Percentiles rank a stretch among this genome's conserved stretches.
These are phyloP conservation scores for Lotus japonicus DNA, from an alignment of 306 rosid genomes.

Conservation along the genomic window DNA sequence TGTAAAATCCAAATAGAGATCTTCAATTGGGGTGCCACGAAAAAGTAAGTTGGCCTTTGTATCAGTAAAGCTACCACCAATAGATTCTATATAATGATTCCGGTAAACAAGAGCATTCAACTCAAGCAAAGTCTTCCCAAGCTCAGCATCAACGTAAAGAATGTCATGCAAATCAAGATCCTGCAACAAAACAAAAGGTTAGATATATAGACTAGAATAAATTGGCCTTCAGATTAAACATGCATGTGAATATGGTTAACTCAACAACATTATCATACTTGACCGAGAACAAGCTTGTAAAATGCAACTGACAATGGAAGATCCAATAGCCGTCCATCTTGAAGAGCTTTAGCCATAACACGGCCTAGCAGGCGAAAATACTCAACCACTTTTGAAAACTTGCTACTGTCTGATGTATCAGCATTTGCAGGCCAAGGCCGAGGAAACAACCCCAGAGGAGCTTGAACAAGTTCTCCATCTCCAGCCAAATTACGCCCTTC, in stretches of 20 bases:
- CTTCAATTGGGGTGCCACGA: slow-evolving; percentile 65
- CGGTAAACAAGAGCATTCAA: slow-evolving; percentile 64
- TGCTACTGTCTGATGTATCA: slow-evolving; percentile 61
- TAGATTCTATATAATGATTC: slow-evolving; percentile 47
- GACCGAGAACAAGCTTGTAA: slow-evolving; percentile 75
- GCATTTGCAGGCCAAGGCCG: slow-evolving; percentile 73
- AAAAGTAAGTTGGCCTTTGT: slow-evolving; percentile 36
- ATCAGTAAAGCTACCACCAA: slow-evolving; percentile 28
- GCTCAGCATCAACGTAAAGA: slow-evolving; percentile 70
- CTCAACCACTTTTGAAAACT: slow-evolving; percentile 55
- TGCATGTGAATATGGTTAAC: background rate
- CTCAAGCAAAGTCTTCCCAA: slow-evolving; percentile 82
- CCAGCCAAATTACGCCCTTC: slow-evolving; percentile 22
- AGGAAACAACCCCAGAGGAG: slow-evolving; percentile 86
- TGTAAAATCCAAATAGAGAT: slow-evolving; percentile 75
- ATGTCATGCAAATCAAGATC: slow-evolving; percentile 92
- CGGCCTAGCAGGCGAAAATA: slow-evolving; percentile 81
- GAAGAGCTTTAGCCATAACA: slow-evolving; percentile 88
- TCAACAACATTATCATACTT: slow-evolving; percentile 36
- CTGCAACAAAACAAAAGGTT: slow-evolving; percentile 29
- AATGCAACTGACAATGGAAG: slow-evolving; percentile 74
- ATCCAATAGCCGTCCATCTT: slow-evolving; percentile 88
- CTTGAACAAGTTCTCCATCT: slow-evolving; percentile 48
- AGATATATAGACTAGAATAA: slow-evolving; percentile 1
- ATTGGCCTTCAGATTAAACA: background rate